phyloP scores from a whole-genome alignment of 2,329 filamentous ascomycete genomes.

The Exophiala sideris region DNA sequence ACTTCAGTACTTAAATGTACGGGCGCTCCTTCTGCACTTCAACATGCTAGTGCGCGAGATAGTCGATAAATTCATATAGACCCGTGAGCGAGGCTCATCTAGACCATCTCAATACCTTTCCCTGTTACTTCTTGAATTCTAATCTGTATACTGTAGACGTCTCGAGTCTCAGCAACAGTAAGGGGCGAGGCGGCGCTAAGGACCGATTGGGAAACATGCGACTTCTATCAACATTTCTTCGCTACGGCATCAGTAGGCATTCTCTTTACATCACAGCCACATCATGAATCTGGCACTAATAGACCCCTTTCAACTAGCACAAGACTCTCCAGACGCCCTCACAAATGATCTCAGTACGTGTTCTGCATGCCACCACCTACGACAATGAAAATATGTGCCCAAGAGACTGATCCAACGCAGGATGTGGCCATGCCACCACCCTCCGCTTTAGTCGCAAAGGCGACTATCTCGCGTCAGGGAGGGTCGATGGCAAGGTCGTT shows the following conservation, averaged over 20 bases:
- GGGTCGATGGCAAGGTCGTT: constrained; percentile 87
- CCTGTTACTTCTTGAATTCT: no score
- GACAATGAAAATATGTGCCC: not conserved
- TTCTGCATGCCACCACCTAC: not conserved
- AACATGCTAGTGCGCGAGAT: no score
- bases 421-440: constrained; percentile 62
- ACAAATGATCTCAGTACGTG: constrained; percentile 75
- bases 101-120: no score
- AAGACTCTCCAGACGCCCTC: constrained; percentile 87
- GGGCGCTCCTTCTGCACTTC: no score
- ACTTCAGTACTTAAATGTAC: no score
- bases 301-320: constrained; percentile 67
- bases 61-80: no score
- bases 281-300: constrained; percentile 69
- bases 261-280: not conserved
- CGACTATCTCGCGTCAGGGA: constrained; percentile 89
- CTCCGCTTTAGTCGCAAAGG: constrained; percentile 89
- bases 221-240: constrained; percentile 1
- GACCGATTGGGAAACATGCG: not conserved
- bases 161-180: not conserved
- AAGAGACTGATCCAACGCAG: constrained; percentile 33
- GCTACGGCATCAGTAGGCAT: not conserved
- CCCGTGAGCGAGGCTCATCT: no score
- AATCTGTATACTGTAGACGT: no score
- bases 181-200: constrained; percentile 1